Base-by-base conservation (phyloP, 2,329 filamentous ascomycete species). In the Gliomastix tumulicola region DNA sequence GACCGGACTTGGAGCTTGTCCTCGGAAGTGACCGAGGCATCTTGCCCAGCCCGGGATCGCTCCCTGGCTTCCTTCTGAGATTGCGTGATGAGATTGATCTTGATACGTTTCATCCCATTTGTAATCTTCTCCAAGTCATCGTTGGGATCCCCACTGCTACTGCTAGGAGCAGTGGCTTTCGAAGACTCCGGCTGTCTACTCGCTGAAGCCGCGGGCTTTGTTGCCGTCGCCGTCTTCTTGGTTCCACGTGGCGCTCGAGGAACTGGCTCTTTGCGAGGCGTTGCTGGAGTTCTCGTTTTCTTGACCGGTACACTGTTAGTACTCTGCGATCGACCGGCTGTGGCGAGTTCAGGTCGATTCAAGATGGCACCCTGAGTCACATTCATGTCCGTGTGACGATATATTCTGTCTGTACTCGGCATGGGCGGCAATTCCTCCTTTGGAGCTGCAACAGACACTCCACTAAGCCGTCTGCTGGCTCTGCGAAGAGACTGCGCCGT, bases 91-190 rank as follows among this genome's bases (percentile, higher is more conserved):
- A 81, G 53, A 36, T 73, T 79, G 47, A 82, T 76, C 50, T 73
- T 79, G 40, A 82, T 74, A 52, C 72, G 78, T 51, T 74, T 79
- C 68, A 81, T 73, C 2, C 73, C 70, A 23, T 62, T 65, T 1
- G 75, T 72, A 41, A 82, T 63, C 34, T 59, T 68, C 36, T 79
- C 73, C 23, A 82, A 50, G 34, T 69, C 69, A 33, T 65, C 59
- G 12, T 27, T 18, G 10, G 46, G 49, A 7, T 51, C 34, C 12
- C 43, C 34, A 18, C 42, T 39, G n/a, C 31, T 38, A 17, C 32
- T 38, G 6, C 33, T 30, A 31, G 35, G 35, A 25, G 30, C 40
- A 13, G 36, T 38, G 17, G 36, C 37, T 20, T 32, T 37, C 16
- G 37, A 40, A 18, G 20, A n/a, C n/a, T n/a, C n/a, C n/a, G n/a